Evolutionary conservation across 208 protist species (phyloP), one percentile per base, ranked within the genome.

Genomic region (Porcisia hertigi): DNA sequence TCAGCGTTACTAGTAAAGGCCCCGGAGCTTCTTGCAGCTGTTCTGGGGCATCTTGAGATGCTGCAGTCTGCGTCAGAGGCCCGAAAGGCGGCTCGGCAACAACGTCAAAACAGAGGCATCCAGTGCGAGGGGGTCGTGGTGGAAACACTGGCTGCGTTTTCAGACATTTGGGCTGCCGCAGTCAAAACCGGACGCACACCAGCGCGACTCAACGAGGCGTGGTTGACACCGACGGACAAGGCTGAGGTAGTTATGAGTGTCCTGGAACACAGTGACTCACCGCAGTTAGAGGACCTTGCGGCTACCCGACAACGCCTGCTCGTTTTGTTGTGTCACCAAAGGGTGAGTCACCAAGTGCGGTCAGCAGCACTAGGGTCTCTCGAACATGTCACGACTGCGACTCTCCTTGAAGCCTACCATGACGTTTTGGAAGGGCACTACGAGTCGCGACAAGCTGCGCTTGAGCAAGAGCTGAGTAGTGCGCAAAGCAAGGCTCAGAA

Each of bases 141-240:
- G 0, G 65, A 66, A 20, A 73, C 65, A 3, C 57, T 76, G 30
- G 77, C 64, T 1, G 77, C 65, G 1, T 77, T 81, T 39, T 8
- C 53, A 23, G 16, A 57, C 2, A 14, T 81, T 11, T 81, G 77
- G 77, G 36, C 52, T 18, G 12, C 77, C 20, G 77, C 77, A 23
- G 69, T 60, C 8, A 12, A 54, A 41, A 30, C 64, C 2, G 20
- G 52, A 11, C 2, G 49, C 53, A 73, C 77, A 4, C 77, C 77
- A 9, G 65, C 39, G 16, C 39, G 63, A n/a, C 11, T 81, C 23
- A 76, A 69, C 16, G 77, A 76, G 3, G 71, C 47, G n/a, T 81
- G 77, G 71, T 64, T 77, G 65, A 77, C 71, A 1, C 77, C 77
- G 2, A 25, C 9, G 20, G 77, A 81, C 47, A 81, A 81, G 58